Base-by-base conservation (phyloP, 441 rosid genomes). In the Adansonia rubrostipa region DNA sequence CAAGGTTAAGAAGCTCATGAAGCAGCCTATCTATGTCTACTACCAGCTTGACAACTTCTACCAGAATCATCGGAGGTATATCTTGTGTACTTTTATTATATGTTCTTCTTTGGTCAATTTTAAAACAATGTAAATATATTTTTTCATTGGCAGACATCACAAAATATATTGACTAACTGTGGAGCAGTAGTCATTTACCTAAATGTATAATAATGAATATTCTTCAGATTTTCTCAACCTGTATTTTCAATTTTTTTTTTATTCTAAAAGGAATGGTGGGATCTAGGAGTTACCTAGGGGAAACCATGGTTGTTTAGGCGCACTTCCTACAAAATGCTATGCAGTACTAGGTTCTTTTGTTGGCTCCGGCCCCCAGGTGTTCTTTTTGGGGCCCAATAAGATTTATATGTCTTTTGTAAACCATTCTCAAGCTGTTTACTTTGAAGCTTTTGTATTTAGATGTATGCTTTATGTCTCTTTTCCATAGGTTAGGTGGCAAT, bases 11-110 rank as follows among this genome's bases (percentile, higher is more conserved):
- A 93, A 92, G 89, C 89, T 1, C 13, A 95, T 95, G 99, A 92
- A 90, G 88, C 80, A 80, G 64, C 98, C 99, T 76, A 80, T 95
- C 78, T 92, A 88, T 84, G 91, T 93, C 45, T 95, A 95, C 84
- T 95, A 95, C 89, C 96, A 95, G 85, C 97, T 95, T 64, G 98
- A 95, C 78, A 93, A 93, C 85, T 95, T 93, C 86, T 95, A 95
- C 84, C 99, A 95, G 87, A 95, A 95, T 84, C 99, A 95, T 84
- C 94, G 99, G 81, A 88, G 98, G 98, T 93, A 84, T 71, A 77
- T 80, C 5, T 80, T 56, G 11, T 63, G 42, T 71, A 8, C 77
- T 79, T 57, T 69, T 2, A 8, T 63, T 40, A 33, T 51, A 45
- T 36, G 48, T 51, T 76, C 15, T 63, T 47, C 64, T 33, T 4